Evolutionary conservation across 2,329 filamentous ascomycete species (phyloP).

Genomic region (Septoria petroselini): DNA sequence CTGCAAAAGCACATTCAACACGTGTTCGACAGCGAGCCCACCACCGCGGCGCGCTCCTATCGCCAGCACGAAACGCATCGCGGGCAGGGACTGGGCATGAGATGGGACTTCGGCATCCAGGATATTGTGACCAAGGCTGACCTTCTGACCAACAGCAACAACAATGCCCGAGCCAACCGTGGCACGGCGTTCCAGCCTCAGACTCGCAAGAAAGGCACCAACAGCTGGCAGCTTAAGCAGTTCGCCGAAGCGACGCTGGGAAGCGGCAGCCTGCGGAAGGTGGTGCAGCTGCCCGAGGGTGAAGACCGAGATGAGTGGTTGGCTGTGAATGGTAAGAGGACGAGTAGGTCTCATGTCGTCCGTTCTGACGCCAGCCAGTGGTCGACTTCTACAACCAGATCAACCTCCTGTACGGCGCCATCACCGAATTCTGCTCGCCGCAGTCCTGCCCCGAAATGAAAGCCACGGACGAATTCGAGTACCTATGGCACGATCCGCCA

Average conservation of each 20-base stretch:
- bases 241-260: slow-evolving; percentile 97
- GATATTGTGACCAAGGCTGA: slow-evolving; percentile 35
- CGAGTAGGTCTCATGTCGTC: not conserved
- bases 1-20: slow-evolving; percentile 36
- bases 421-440: slow-evolving; percentile 98
- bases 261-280: slow-evolving; percentile 89
- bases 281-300: slow-evolving; percentile 93
- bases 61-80: slow-evolving; percentile 29
- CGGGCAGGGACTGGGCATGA: slow-evolving; percentile 7
- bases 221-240: slow-evolving; percentile 89
- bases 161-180: slow-evolving; percentile 58
- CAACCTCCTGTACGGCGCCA: slow-evolving; percentile 96
- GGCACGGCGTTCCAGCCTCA: slow-evolving; percentile 89
- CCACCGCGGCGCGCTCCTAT: slow-evolving; percentile 19
- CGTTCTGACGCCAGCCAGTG: slow-evolving; percentile 56
- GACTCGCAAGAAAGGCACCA: slow-evolving; percentile 78
- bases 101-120: slow-evolving; percentile 28
- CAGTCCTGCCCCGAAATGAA: slow-evolving; percentile 99
- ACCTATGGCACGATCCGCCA: slow-evolving; percentile 96
- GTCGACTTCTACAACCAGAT: slow-evolving; percentile 99
- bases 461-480: slow-evolving; percentile 99
- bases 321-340: slow-evolving; percentile 82
- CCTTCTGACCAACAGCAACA: slow-evolving; percentile 43
- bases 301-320: slow-evolving; percentile 98
- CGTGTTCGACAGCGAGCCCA: slow-evolving; percentile 25